Conservation (phyloP, 768 basidiomycete genomes). For the Leccinum longicurvipes region DNA sequence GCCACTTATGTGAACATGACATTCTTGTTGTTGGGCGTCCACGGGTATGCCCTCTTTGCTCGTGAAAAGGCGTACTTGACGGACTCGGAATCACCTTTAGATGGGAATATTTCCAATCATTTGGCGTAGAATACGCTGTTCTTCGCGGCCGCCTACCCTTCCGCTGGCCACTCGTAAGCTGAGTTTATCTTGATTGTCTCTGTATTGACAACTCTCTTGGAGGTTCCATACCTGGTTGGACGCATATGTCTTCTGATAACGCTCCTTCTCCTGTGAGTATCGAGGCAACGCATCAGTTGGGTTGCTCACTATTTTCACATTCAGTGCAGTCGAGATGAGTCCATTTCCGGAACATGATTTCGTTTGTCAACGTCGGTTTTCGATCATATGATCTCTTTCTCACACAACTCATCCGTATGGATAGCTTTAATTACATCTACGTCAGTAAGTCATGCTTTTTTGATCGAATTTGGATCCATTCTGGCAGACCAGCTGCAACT, state of each 20-base stretch:
- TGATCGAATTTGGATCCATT: not conserved
- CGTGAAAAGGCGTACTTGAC: not conserved
- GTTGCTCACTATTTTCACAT: not conserved
- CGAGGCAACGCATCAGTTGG: too few relatives aligned
- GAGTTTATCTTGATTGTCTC: not conserved
- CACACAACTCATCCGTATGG: not conserved
- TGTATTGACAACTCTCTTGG: not conserved
- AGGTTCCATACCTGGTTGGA: constrained; percentile 27
- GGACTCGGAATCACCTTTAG: constrained; percentile 1
- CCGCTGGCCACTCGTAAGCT: constrained; percentile 24
- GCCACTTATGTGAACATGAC: too few relatives aligned
- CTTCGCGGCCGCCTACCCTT: constrained; percentile 17
- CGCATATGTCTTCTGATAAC: constrained; percentile 10
- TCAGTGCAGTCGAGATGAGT: constrained; percentile 3
- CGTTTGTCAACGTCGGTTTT: constrained; percentile 19
- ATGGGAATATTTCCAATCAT: constrained; percentile 23
- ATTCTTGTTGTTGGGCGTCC: not conserved
- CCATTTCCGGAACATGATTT: not conserved
- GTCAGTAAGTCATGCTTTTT: constrained; percentile 3
- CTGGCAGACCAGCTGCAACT: not conserved
- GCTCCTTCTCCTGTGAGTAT: constrained; percentile 14
- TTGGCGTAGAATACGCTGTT: constrained; percentile 20
- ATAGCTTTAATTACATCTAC: not conserved
- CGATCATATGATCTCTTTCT: not conserved
- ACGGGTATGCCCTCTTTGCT: constrained; percentile 9